phyloP scores from a whole-genome alignment of 768 basidiomycete species.

The Ramaria sp. region DNA sequence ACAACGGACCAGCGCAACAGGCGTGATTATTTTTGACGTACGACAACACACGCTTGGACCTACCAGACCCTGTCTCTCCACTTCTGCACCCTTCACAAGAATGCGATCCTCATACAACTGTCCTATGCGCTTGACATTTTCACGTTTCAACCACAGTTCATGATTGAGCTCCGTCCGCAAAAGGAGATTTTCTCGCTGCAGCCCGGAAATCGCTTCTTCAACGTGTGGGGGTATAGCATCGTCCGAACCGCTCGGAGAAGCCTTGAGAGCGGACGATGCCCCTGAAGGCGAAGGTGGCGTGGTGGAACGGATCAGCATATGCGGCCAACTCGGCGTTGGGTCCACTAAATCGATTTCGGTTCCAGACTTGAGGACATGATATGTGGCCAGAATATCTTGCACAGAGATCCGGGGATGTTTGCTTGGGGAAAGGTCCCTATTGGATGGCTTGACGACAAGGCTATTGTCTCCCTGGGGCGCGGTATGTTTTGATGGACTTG shows the following conservation, averaged over 20 bases:
- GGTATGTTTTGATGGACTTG: neutral
- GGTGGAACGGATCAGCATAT: conserved; percentile 28
- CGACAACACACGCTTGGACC: conserved; percentile 15
- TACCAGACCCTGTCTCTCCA: conserved; percentile 74
- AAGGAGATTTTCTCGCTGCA: conserved; percentile 68
- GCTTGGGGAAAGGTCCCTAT: neutral
- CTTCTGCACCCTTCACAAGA: conserved; percentile 62
- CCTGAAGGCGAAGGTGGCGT: conserved; percentile 12
- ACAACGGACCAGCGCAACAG: conserved; percentile 7
- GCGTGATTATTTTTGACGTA: neutral
- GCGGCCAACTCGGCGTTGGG: conserved; percentile 42
- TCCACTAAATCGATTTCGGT: conserved; percentile 50
- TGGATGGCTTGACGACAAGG: neutral
- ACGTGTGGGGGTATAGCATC: conserved; percentile 33
- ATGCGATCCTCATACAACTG: conserved; percentile 66
- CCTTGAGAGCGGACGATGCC: neutral
- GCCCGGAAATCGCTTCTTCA: conserved; percentile 51
- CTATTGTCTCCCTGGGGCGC: neutral
- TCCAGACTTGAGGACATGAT: conserved; percentile 63
- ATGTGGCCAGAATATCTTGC: conserved; percentile 65
- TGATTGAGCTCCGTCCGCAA: conserved; percentile 78
- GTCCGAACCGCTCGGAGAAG: neutral
- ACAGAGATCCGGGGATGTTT: conserved; percentile 39
- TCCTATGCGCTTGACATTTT: conserved; percentile 77
- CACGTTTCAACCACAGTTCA: conserved; percentile 71